A percentile compares a stretch with the other conserved stretches of the same genome.
Conservation (phyloP, 2,329 filamentous ascomycete genomes). For the Penicillium fuscoglaucum region DNA sequence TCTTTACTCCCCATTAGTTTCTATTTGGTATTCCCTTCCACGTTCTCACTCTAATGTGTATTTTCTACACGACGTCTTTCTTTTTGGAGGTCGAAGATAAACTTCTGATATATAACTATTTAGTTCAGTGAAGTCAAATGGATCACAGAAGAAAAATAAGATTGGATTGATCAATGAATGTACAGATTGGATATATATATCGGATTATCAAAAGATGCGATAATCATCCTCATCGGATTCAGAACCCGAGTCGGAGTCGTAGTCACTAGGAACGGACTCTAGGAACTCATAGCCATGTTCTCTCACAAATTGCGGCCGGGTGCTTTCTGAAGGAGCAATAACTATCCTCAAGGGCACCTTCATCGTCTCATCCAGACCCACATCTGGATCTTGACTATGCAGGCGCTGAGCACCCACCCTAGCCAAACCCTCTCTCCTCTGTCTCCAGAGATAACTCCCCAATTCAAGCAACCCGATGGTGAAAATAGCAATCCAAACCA, state of each 20-base stretch:
- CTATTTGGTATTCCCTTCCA: neutral
- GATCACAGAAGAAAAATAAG: neutral
- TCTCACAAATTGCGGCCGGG: neutral
- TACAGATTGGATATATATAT: neutral
- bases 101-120: neutral
- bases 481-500: constrained; percentile 28
- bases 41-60: neutral
- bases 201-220: constrained; percentile 7
- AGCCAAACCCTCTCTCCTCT: neutral
- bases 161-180: neutral
- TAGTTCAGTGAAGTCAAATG: neutral
- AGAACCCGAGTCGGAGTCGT: constrained; percentile 7
- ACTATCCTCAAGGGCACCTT: constrained; percentile 11
- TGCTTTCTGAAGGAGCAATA: neutral
- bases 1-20: neutral
- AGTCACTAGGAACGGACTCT: neutral
- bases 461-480: constrained; percentile 24
- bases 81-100: neutral
- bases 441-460: constrained; percentile 21
- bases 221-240: constrained; percentile 16
- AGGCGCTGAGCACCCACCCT: neutral
- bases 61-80: neutral
- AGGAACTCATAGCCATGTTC: neutral
- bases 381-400: neutral
- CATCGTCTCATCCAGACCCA: neutral